Percentiles rank a stretch among this genome's conserved stretches.
These are phyloP conservation scores for Paraphaeosphaeria minitans DNA, from an alignment of 2,329 filamentous ascomycete genomes.

Conservation along the genomic window DNA sequence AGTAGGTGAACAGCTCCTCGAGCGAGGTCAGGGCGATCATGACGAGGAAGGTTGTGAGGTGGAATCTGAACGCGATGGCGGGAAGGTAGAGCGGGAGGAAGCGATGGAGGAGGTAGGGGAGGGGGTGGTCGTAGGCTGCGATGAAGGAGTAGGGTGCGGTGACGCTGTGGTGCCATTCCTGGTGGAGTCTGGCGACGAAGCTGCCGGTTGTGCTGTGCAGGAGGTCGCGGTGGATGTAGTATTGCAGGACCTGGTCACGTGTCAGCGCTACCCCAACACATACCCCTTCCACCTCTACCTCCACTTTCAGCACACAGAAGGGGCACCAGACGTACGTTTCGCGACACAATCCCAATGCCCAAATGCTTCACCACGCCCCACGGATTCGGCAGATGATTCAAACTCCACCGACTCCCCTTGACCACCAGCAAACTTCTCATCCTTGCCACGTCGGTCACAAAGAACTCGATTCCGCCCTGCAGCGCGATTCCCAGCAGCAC, in stretches of 20 bases:
- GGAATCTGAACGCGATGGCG: constrained; percentile 67
- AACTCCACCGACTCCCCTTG: constrained; percentile 61
- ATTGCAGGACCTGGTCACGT: constrained; percentile 62
- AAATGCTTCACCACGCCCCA: constrained; percentile 65
- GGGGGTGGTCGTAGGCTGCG: constrained; percentile 71
- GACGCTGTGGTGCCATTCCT: constrained; percentile 63
- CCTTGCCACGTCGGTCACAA: constrained; percentile 59
- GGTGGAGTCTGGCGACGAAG: constrained; percentile 49
- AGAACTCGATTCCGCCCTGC: constrained; percentile 62
- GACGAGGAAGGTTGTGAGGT: constrained; percentile 73
- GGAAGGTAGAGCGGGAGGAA: constrained; percentile 71
- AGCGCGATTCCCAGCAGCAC: constrained; percentile 57
- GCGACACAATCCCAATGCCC: constrained; percentile 57
- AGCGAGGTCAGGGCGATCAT: constrained; percentile 66
- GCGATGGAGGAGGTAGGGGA: constrained; percentile 65
- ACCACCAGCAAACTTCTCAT: constrained; percentile 64
- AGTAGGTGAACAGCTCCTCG: constrained; percentile 70
- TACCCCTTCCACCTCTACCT: not conserved
- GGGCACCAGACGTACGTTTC: constrained; percentile 56
- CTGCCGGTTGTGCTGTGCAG: constrained; percentile 61
- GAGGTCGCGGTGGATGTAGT: constrained; percentile 73
- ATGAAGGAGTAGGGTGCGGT: constrained; percentile 65
- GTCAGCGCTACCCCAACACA: not conserved
- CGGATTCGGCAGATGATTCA: constrained; percentile 67
- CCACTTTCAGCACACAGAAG: not conserved